phyloP scores from a whole-genome alignment of 352 stramenopile genomes.

The Phytopythium chamaehyphon region DNA sequence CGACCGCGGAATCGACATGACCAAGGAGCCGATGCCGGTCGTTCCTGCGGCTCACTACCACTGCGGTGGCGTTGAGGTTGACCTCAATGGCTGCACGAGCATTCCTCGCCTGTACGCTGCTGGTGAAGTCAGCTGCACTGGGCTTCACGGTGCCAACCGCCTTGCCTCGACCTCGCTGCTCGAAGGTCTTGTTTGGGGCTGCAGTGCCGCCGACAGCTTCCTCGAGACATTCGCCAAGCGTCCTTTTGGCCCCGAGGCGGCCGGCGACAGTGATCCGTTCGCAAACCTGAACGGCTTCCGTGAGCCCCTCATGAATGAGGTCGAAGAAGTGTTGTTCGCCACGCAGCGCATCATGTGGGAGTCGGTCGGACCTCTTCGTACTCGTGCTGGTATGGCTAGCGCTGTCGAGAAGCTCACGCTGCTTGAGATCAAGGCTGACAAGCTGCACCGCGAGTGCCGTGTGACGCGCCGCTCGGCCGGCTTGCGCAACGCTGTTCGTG shows the following conservation, averaged over 20 bases:
- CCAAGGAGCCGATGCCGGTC: conserved; percentile 84
- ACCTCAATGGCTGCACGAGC: conserved; percentile 81
- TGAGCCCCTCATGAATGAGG: conserved; percentile 41
- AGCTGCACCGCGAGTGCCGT: conserved; percentile 63
- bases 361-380: conserved; percentile 89
- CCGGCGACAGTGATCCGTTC: conserved; percentile 32
- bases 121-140: conserved; percentile 92
- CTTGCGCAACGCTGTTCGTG: conserved; percentile 86
- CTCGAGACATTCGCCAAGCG: conserved; percentile 8
- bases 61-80: conserved; percentile 90
- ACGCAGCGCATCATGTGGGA: conserved; percentile 92
- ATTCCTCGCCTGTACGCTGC: conserved; percentile 87
- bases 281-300: conserved; percentile 29
- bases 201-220: conserved; percentile 82
- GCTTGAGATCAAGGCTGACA: conserved; percentile 72
- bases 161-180: conserved; percentile 92
- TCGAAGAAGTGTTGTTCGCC: conserved; percentile 55
- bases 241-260: conserved; percentile 5
- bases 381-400: conserved; percentile 55
- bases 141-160: conserved; percentile 93
- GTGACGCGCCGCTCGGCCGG: conserved; percentile 75
- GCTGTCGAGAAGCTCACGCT: conserved; percentile 80
- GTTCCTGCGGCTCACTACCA: conserved; percentile 94
- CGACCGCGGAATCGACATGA: conserved; percentile 88
- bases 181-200: conserved; percentile 93